These are phyloP conservation scores for Geotrichum cucujoidarum DNA, from an alignment of 1,139 yeast genomes.

Conservation along the genomic window DNA sequence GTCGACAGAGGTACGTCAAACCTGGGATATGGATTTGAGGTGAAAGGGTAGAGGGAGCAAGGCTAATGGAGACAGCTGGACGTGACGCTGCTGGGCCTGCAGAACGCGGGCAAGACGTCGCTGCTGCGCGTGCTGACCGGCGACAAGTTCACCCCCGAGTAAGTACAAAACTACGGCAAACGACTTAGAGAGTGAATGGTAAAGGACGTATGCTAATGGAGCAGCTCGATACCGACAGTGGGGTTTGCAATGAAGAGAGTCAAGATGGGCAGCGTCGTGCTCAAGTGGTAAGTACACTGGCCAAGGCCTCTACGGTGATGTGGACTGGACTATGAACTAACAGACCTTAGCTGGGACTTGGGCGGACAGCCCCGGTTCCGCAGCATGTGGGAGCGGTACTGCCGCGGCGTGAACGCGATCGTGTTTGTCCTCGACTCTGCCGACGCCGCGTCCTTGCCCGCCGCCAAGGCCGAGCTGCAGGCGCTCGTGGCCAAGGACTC, in stretches of 20 bases:
- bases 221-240: slow-evolving; percentile 39
- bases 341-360: slow-evolving; percentile 36
- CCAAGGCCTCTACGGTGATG: neutral
- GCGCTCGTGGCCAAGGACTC: slow-evolving; percentile 33
- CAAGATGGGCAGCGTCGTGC: slow-evolving; percentile 37
- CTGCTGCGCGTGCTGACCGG: slow-evolving; percentile 36
- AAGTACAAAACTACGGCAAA: no score
- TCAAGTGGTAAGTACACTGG: slow-evolving; percentile 33
- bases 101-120: slow-evolving; percentile 41
- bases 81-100: slow-evolving; percentile 39
- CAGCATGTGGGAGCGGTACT: slow-evolving; percentile 42
- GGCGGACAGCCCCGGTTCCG: slow-evolving; percentile 42
- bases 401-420: slow-evolving; percentile 40
- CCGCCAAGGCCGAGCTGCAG: slow-evolving; percentile 36
- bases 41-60: no score
- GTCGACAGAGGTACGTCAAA: slow-evolving; percentile 28
- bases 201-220: neutral
- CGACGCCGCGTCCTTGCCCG: slow-evolving; percentile 31
- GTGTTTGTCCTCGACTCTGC: slow-evolving; percentile 40
- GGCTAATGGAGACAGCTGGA: slow-evolving; percentile 31
- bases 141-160: slow-evolving; percentile 37
- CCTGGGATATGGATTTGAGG: neutral
- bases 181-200: no score
- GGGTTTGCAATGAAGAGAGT: slow-evolving; percentile 41
- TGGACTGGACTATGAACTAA: neutral